phyloP scores from a whole-genome alignment of 192 early-diverging fungal genomes.

The Gorgonomyces haynaldii region DNA sequence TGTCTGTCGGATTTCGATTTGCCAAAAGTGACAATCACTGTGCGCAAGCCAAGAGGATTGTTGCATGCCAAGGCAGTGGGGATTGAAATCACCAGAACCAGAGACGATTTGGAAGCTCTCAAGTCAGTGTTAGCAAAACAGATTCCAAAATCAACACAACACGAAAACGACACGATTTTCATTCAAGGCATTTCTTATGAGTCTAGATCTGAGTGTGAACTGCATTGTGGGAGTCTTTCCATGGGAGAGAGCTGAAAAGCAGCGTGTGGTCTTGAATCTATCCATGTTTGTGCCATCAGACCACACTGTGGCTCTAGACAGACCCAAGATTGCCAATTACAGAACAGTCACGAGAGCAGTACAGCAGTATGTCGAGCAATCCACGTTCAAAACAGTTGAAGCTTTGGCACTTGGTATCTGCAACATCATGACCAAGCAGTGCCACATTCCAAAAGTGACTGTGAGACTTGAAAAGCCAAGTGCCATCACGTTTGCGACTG shows the following conservation, averaged over 20 bases:
- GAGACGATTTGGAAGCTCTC: conserved; percentile 37
- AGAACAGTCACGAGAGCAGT: conserved; percentile 79
- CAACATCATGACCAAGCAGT: conserved; percentile 60
- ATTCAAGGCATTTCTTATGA: too few species aligned
- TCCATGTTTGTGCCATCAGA: conserved; percentile 47
- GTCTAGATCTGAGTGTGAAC: conserved; percentile 59
- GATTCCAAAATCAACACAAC: not conserved
- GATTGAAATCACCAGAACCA: conserved; percentile 72
- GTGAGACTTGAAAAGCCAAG: conserved; percentile 90
- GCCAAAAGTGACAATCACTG: conserved; percentile 45
- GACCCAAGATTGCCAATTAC: conserved; percentile 66
- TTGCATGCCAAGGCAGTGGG: conserved; percentile 81
- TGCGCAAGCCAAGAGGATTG: conserved; percentile 81
- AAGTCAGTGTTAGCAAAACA: conserved; percentile 1
- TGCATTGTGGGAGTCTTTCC: conserved; percentile 92
- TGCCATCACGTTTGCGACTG: conserved; percentile 81
- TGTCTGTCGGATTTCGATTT: conserved; percentile 11
- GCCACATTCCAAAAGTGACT: conserved; percentile 77
- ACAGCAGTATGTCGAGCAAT: conserved; percentile 69
- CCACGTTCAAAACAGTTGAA: conserved; percentile 90
- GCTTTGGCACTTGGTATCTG: conserved; percentile 78
- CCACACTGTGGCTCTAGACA: conserved; percentile 24
- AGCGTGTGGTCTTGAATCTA: conserved; percentile 67
- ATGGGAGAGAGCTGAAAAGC: conserved; percentile 92
- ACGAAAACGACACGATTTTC: conserved; percentile 65